Conservation (phyloP, 345 rosid species). For the Nasturtium officinale region DNA sequence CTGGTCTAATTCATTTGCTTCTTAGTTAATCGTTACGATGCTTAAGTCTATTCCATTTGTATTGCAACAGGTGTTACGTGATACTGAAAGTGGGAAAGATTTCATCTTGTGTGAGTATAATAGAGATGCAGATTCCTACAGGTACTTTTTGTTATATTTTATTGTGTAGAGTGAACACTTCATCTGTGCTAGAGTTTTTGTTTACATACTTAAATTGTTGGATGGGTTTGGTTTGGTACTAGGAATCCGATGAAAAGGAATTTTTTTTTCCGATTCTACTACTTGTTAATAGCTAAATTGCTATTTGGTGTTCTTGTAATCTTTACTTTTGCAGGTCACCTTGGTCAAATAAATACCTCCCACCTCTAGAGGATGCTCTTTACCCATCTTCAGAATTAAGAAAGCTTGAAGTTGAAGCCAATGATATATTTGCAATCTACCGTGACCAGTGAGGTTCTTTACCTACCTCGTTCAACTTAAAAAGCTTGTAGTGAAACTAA, state of each 20-base stretch:
- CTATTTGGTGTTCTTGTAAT: constrained; percentile 14
- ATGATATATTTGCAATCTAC: constrained; percentile 80
- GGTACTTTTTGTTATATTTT: no score
- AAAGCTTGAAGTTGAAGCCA: constrained; percentile 90
- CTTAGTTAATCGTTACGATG: background rate
- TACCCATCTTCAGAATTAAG: constrained; percentile 79
- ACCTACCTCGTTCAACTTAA: constrained; percentile 60
- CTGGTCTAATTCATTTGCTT: constrained; percentile 9
- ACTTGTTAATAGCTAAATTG: background rate
- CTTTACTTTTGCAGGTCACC: constrained; percentile 65
- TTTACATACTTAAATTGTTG: background rate
- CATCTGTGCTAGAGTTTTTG: background rate
- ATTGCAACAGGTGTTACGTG: constrained; percentile 62
- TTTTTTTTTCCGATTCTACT: background rate
- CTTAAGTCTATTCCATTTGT: background rate
- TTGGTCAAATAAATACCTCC: constrained; percentile 90
- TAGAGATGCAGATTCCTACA: constrained; percentile 96
- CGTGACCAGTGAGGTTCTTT: constrained; percentile 99
- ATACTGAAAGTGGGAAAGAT: constrained; percentile 69
- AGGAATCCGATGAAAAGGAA: background rate
- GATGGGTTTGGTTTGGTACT: constrained; percentile 16
- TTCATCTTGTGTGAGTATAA: constrained; percentile 96
- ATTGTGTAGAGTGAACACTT: background rate
- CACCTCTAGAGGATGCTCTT: constrained; percentile 75
- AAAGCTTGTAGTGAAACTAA: background rate